Evolutionary conservation across 441 rosid species (phyloP).

Genomic region (Erysimum pusillum): DNA sequence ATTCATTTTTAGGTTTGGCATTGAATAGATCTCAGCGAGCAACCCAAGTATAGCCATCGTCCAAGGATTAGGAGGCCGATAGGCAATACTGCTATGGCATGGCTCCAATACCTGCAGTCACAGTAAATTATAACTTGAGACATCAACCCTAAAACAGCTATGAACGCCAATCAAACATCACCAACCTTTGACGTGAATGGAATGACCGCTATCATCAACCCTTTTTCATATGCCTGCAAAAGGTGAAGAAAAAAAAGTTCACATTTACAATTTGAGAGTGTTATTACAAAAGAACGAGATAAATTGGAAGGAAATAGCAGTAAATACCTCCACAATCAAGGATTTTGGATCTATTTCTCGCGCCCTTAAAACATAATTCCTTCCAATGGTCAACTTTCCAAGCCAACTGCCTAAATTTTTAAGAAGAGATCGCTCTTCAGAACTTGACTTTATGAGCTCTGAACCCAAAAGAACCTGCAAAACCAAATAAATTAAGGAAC

Average conservation of each 20-base stretch:
- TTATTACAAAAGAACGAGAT: slow-evolving; percentile 14
- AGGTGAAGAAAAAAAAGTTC: slow-evolving; percentile 17
- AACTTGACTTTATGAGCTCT: slow-evolving; percentile 97
- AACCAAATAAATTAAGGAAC: slow-evolving; percentile 24
- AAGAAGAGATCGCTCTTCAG: slow-evolving; percentile 94
- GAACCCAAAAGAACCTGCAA: slow-evolving; percentile 95
- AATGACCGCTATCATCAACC: slow-evolving; percentile 98
- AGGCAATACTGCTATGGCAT: slow-evolving; percentile 95
- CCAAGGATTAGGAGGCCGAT: slow-evolving; percentile 99
- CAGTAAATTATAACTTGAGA: slow-evolving; percentile 25
- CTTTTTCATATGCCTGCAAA: slow-evolving; percentile 97
- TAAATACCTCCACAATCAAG: slow-evolving; percentile 88
- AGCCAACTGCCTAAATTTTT: slow-evolving; percentile 99
- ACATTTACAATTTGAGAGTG: slow-evolving; percentile 19
- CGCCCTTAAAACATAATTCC: slow-evolving; percentile 91
- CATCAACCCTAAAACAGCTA: slow-evolving; percentile 25
- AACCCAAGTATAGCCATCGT: slow-evolving; percentile 99
- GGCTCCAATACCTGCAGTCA: slow-evolving; percentile 88
- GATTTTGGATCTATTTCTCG: slow-evolving; percentile 99
- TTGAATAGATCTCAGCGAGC: slow-evolving; percentile 91
- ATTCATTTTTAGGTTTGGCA: slow-evolving; percentile 99
- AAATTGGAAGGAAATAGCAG: slow-evolving; percentile 13
- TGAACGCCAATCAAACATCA: slow-evolving; percentile 20
- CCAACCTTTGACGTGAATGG: slow-evolving; percentile 99
- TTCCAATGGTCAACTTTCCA: slow-evolving; percentile 97